Conservation (phyloP, 108 stramenopile species). For the Craspedostauros australis region DNA sequence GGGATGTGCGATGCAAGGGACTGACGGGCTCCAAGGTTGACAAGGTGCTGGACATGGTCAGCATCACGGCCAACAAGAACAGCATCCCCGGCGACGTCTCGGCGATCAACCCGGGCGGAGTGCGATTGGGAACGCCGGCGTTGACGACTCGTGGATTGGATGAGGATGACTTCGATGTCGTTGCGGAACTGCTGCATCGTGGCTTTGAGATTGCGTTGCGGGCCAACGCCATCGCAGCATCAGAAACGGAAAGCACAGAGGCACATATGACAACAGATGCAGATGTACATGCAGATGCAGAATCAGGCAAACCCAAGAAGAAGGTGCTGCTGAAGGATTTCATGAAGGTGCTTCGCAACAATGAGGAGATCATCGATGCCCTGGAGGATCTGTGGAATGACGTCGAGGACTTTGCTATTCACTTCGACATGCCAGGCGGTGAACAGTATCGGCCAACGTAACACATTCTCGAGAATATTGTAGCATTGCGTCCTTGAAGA, state of each 20-base stretch:
- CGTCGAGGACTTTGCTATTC: constrained; percentile 69
- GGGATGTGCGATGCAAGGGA: constrained; percentile 94
- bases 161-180: constrained; percentile 89
- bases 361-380: constrained; percentile 34
- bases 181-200: constrained; percentile 94
- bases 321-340: constrained; percentile 83
- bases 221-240: constrained; percentile 57
- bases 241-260: constrained; percentile 36
- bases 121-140: constrained; percentile 94
- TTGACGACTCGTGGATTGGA: constrained; percentile 83
- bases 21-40: constrained; percentile 97
- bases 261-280: too few species aligned
- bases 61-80: constrained; percentile 99
- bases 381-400: constrained; percentile 46
- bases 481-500: too few species aligned
- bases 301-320: constrained; percentile 43
- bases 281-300: constrained; percentile 30
- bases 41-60: constrained; percentile 87
- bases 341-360: constrained; percentile 31
- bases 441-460: background rate
- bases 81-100: constrained; percentile 95
- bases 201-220: constrained; percentile 79
- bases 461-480: too few species aligned
- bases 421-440: constrained; percentile 70
- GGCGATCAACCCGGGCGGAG: constrained; percentile 98